Base-by-base conservation (phyloP, 352 stramenopile species). In the Phytophthora sojae region DNA sequence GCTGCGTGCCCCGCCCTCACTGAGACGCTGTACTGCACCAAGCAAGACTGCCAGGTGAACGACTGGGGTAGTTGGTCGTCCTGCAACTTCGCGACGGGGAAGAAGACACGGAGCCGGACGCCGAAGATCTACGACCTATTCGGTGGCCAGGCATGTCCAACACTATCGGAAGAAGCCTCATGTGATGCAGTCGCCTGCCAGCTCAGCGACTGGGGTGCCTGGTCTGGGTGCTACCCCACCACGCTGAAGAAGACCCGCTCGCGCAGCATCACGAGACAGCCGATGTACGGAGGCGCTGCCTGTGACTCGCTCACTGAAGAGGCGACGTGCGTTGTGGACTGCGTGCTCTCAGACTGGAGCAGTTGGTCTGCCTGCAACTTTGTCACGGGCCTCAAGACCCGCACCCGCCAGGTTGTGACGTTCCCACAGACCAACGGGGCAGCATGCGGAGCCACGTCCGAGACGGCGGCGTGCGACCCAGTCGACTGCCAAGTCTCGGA, bases 331-430 rank as follows among this genome's bases (percentile, higher is more conserved):
- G 64, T 71, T 6, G 55, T 91, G 0, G 75, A 88, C 65, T 93
- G 85, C 57, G 73, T 80, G 47, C 42, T 87, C 6, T 76, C 58
- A 0, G 65, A 83, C 15, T 92, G 85, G 85, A 77, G 65, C 17
- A 53, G 68, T 11, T 92, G 75, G 73, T 81, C 71, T 9, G 69
- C 61, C 6, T 92, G 85, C 65, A 67, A 92, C 64, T 83, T 81
- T 59, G 14, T 4, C 4, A 77, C 77, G 0, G 77, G 77, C 26
- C 63, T 70, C n/a, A 86, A 85, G 57, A 76, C 67, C 12, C 81
- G 77, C 45, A 69, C 70, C 12, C 69, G 81, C 1, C 55, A 71
- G 11, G 64, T 91, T 3, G 29, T 84, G 1, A 69, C 76, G 2
- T 80, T 69, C 53, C 76, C 83, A 0, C 64, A 54, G 1, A 52